Conservation (phyloP, 78 protist genomes). For the Paulinella micropora region DNA sequence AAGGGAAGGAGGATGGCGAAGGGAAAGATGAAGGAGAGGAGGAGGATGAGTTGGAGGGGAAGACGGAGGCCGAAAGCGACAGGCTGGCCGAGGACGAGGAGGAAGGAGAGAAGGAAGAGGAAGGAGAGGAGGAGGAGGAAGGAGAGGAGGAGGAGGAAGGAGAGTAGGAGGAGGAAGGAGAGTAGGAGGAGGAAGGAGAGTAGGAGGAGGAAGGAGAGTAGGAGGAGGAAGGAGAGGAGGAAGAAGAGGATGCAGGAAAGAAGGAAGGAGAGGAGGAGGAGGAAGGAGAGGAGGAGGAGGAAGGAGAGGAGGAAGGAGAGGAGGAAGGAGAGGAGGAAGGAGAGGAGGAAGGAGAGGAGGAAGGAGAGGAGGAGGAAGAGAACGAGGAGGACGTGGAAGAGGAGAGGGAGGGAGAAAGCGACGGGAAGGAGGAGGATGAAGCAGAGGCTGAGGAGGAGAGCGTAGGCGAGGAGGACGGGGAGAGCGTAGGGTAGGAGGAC, state of each 20-base stretch:
- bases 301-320: neutral
- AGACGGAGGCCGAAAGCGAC: neutral
- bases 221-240: slow-evolving; percentile 1
- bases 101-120: neutral
- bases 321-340: neutral
- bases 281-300: neutral
- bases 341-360: neutral
- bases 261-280: neutral
- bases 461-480: neutral
- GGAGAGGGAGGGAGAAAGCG: neutral
- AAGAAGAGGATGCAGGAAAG: neutral
- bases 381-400: neutral
- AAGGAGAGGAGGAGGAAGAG: neutral
- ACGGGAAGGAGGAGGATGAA: neutral
- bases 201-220: neutral
- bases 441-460: neutral
- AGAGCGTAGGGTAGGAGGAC: neutral
- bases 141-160: neutral
- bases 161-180: neutral
- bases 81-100: neutral
- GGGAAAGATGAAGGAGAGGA: neutral
- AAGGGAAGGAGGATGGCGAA: no score
- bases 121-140: neutral
- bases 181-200: neutral
- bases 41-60: neutral